A percentile compares a stretch with the other conserved stretches of the same genome.
phyloP scores from a whole-genome alignment of 345 rosid species.

The rapeseed (Brassica napus) region DNA sequence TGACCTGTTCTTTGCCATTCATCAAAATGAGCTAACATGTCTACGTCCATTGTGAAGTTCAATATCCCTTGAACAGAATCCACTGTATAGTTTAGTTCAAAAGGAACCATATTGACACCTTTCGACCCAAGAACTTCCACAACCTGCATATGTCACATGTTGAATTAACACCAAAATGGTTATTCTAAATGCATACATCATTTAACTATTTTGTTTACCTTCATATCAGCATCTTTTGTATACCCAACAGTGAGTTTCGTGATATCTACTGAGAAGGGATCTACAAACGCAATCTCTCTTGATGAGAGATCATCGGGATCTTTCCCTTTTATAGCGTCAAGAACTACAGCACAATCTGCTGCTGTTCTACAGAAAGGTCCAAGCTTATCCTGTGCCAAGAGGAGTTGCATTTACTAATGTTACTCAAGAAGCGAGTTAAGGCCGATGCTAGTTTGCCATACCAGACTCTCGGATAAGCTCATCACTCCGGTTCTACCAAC shows the following conservation, averaged over 20 bases:
- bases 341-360: slow-evolving; percentile 61
- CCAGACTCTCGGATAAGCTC: slow-evolving; percentile 92
- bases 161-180: background rate
- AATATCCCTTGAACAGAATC: slow-evolving; percentile 81
- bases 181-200: background rate
- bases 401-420: slow-evolving; percentile 1
- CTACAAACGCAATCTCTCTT: slow-evolving; percentile 58
- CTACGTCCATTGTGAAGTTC: slow-evolving; percentile 82
- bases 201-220: slow-evolving; percentile 45
- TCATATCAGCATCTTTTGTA: slow-evolving; percentile 84
- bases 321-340: slow-evolving; percentile 71
- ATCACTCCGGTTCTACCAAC: slow-evolving; percentile 85
- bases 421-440: background rate
- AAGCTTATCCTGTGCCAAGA: slow-evolving; percentile 65
- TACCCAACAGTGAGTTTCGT: slow-evolving; percentile 80
- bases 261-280: slow-evolving; percentile 77
- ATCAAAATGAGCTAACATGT: slow-evolving; percentile 84
- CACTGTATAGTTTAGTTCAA: slow-evolving; percentile 67
- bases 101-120: slow-evolving; percentile 85
- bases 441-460: slow-evolving; percentile 15
- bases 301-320: slow-evolving; percentile 84
- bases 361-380: slow-evolving; percentile 66
- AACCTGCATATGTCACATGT: slow-evolving; percentile 44
- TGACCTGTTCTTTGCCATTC: slow-evolving; percentile 73
- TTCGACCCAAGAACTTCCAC: slow-evolving; percentile 66